Conservation (phyloP, 768 basidiomycete genomes). For the Phallus indusiatus region DNA sequence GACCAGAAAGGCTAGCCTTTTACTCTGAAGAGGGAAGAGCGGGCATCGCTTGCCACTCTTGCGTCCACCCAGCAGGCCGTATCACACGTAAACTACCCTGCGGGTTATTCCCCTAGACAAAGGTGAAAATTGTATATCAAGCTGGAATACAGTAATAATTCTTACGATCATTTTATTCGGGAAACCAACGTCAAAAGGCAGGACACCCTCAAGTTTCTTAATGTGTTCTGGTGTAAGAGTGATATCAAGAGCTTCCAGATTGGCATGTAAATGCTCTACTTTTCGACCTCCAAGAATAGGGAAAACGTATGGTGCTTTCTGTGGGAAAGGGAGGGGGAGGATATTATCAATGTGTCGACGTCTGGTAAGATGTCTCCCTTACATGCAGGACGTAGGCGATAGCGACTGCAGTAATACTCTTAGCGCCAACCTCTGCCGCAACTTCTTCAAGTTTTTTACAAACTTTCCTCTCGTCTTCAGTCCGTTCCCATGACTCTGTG, state of each 20-base stretch:
- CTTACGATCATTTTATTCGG: slow-evolving; percentile 7
- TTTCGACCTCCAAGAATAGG: not conserved
- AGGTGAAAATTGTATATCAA: not conserved
- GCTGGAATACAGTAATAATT: not conserved
- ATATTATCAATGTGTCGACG: too few species aligned
- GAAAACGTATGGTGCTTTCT: slow-evolving; percentile 11
- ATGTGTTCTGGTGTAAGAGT: slow-evolving; percentile 7
- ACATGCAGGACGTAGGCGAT: slow-evolving; percentile 23
- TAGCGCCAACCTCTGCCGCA: slow-evolving; percentile 26
- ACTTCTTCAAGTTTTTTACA: slow-evolving; percentile 29
- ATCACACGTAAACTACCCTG: not conserved
- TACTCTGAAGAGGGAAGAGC: too few species aligned
- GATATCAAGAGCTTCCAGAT: slow-evolving; percentile 9
- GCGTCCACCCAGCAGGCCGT: not conserved
- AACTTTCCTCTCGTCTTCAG: slow-evolving; percentile 23
- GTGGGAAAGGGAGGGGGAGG: not conserved
- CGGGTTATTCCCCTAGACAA: not conserved
- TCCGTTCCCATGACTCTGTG: slow-evolving; percentile 24
- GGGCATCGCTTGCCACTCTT: too few species aligned
- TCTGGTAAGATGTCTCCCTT: not conserved
- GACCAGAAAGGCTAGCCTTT: too few species aligned
- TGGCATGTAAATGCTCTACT: slow-evolving; percentile 9
- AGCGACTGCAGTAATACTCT: slow-evolving; percentile 9
- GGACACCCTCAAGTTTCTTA: slow-evolving; percentile 2
- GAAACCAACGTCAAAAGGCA: slow-evolving; percentile 8